Conservation (phyloP, 1,284 basidiomycete species). For the Fomes fomentarius region DNA sequence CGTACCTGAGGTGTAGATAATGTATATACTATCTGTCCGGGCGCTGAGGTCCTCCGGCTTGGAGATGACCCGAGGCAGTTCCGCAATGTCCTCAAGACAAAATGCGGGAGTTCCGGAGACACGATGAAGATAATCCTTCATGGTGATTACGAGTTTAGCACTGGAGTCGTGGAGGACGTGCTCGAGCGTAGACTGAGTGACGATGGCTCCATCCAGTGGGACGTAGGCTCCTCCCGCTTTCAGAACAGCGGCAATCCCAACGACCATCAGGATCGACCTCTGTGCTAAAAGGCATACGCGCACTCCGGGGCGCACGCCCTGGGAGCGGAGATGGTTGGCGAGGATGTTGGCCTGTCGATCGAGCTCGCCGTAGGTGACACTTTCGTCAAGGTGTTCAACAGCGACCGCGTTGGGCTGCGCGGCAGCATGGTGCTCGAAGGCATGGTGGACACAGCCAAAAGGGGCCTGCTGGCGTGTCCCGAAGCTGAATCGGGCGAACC, state of each 20-base stretch:
- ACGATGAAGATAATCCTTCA: conserved; percentile 49
- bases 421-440: conserved; percentile 52
- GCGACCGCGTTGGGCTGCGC: conserved; percentile 47
- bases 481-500: conserved; percentile 50
- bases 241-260: conserved; percentile 56
- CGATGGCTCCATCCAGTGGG: conserved; percentile 59
- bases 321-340: conserved; percentile 44
- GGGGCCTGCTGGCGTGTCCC: conserved; percentile 41
- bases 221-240: conserved; percentile 63
- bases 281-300: conserved; percentile 58
- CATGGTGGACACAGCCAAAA: conserved; percentile 57
- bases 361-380: conserved; percentile 54
- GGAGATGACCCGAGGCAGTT: conserved; percentile 30
- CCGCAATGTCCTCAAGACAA: conserved; percentile 46
- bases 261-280: conserved; percentile 56
- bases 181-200: conserved; percentile 55
- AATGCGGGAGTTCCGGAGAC: conserved; percentile 37
- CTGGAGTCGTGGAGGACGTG: conserved; percentile 55
- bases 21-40: conserved; percentile 52
- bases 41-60: conserved; percentile 45
- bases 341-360: conserved; percentile 52
- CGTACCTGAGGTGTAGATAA: conserved; percentile 65
- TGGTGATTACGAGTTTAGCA: conserved; percentile 46
- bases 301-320: conserved; percentile 49
- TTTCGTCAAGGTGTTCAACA: conserved; percentile 51